These are phyloP conservation scores for Cordyceps tenuipes DNA, from an alignment of 2,329 filamentous ascomycete species.

Conservation along the genomic window DNA sequence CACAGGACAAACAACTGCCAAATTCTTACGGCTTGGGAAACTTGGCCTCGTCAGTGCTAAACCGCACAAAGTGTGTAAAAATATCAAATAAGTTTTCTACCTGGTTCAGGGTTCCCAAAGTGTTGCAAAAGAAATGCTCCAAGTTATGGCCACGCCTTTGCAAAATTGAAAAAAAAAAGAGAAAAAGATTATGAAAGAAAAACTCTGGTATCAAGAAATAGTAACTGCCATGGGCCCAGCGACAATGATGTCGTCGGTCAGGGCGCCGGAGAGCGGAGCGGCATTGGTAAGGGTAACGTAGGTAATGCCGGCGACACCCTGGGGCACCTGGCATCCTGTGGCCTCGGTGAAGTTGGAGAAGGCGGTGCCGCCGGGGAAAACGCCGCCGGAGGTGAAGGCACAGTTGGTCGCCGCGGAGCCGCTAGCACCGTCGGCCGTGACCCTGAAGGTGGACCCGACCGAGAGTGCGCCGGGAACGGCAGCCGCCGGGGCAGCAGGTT, in stretches of 20 bases:
- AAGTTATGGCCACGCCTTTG: neutral
- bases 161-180: neutral
- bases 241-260: constrained; percentile 56
- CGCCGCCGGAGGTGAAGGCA: constrained; percentile 56
- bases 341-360: constrained; percentile 48
- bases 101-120: neutral
- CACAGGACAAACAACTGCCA: too few relatives aligned
- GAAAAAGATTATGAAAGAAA: neutral
- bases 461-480: constrained; percentile 22
- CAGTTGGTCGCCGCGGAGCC: constrained; percentile 50
- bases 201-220: constrained; percentile 31
- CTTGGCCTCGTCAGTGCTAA: neutral
- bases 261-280: constrained; percentile 39
- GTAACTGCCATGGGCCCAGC: constrained; percentile 55
- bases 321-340: constrained; percentile 51
- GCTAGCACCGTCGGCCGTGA: constrained; percentile 25
- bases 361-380: constrained; percentile 46
- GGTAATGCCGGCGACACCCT: constrained; percentile 52
- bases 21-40: too few relatives aligned
- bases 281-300: constrained; percentile 58
- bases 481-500: neutral
- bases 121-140: neutral
- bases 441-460: constrained; percentile 20
- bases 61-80: neutral
- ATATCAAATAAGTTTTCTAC: neutral